phyloP scores from a whole-genome alignment of 1,139 yeast species.

The Petasospora fabianii region DNA sequence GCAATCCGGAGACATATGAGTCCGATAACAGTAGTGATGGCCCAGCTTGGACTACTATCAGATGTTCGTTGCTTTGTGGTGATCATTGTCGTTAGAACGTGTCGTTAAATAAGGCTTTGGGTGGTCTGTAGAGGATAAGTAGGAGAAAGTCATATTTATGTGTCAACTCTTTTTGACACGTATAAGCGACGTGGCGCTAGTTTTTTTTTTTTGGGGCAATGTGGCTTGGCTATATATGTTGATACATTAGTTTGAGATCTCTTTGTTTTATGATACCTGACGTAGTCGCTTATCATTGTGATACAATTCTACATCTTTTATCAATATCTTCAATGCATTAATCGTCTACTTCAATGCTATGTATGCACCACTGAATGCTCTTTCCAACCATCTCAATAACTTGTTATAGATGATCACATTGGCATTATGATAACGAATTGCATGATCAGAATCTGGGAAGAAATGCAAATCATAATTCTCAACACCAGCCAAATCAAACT shows the following conservation, averaged over 20 bases:
- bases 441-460: constrained; percentile 78
- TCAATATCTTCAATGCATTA: too few relatives aligned
- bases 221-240: too few relatives aligned
- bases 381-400: constrained; percentile 53
- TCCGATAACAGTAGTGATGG: constrained; percentile 5
- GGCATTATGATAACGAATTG: constrained; percentile 69
- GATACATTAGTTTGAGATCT: too few relatives aligned
- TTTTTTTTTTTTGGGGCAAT: too few relatives aligned
- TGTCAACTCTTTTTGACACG: too few relatives aligned
- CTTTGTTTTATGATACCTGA: too few relatives aligned
- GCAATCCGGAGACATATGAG: constrained; percentile 7
- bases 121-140: too few relatives aligned
- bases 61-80: neutral
- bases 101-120: too few relatives aligned
- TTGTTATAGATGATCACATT: constrained; percentile 62
- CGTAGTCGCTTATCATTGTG: too few relatives aligned
- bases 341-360: neutral
- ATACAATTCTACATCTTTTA: too few relatives aligned
- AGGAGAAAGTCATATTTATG: too few relatives aligned
- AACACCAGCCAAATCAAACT: constrained; percentile 50
- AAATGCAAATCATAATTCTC: constrained; percentile 73
- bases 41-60: constrained; percentile 4
- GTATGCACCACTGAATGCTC: constrained; percentile 49
- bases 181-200: too few relatives aligned
- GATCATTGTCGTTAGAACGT: neutral